phyloP scores from a whole-genome alignment of 306 rosid species.

The Carpinus fangiana region DNA sequence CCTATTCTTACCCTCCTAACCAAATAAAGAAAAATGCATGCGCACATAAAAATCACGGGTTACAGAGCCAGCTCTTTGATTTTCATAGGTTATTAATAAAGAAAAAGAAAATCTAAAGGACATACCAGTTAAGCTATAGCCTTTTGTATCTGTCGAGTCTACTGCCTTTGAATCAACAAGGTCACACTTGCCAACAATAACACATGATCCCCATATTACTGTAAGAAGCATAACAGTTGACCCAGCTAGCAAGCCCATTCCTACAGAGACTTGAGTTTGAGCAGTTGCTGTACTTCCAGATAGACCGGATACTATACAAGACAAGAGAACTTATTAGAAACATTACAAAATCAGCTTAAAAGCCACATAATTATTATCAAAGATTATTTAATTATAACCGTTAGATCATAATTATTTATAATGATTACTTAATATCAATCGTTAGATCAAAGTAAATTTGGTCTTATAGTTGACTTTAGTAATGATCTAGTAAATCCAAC shows the following conservation, averaged over 20 bases:
- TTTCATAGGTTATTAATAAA: not conserved
- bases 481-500: no score
- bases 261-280: constrained; percentile 70
- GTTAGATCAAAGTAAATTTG: no score
- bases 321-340: constrained; percentile 5
- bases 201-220: constrained; percentile 65
- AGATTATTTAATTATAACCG: no score
- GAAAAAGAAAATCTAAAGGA: not conserved
- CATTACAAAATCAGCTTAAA: not conserved
- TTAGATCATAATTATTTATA: no score
- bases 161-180: constrained; percentile 33
- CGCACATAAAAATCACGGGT: not conserved
- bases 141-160: constrained; percentile 42
- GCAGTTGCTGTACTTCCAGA: constrained; percentile 56
- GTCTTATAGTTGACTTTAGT: no score
- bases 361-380: no score
- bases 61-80: not conserved
- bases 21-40: not conserved
- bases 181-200: constrained; percentile 66
- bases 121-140: constrained; percentile 47
- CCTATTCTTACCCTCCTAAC: not conserved
- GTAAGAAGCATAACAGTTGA: constrained; percentile 74
- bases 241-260: constrained; percentile 76
- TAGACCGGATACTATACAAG: constrained; percentile 54
- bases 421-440: no score